Base-by-base conservation (phyloP, 2,329 filamentous ascomycete species). In the Stemphylium beticola region DNA sequence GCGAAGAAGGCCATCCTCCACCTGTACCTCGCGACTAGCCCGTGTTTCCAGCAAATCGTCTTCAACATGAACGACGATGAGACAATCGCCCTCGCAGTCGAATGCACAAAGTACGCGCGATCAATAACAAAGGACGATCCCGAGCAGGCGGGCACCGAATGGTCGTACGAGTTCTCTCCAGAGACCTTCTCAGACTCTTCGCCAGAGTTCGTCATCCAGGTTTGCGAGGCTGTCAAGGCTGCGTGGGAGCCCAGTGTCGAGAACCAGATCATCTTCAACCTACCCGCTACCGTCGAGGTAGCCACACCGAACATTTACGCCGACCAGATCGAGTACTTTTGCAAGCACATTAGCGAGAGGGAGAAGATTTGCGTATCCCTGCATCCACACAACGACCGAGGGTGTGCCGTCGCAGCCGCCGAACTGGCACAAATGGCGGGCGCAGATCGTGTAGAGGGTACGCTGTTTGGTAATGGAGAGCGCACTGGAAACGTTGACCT, bases 381-480 rank as follows among this genome's bases (percentile, higher is more conserved):
- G 49, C 95, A 98, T 75, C 91, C 92, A 8, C 93, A 99, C 78
- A 98, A 98, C 72, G 95, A 98, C 75, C 85, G 95, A 59, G 93
- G 93, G 18, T 96, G 90, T 66, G 92, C 91, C 3, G 87, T 95
- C 14, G 93, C 93, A 0, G 93, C 93, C 0, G 90, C 93, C 9
- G 93, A 98, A 74, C 78, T 98, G 68, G 93, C 90, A 6, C 93
- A 97, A 76, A 97, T 98, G 93, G 95, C 93, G 15, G 95, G 93
- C 49, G 95, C 92, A 32, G 91, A 97, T 77, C 83, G 95, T 72
- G 93, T 98, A 12, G 93, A 98, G 77, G 93, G 93, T 40, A 96
- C 92, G 61, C 82, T 97, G 34, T 96, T 97, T 72, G 92, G 93
- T 47, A 98, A 98, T 66, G 93, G 95, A 55, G 93, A 99, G 82